phyloP scores from a whole-genome alignment of 306 rosid genomes.

The Carpinus fangiana region DNA sequence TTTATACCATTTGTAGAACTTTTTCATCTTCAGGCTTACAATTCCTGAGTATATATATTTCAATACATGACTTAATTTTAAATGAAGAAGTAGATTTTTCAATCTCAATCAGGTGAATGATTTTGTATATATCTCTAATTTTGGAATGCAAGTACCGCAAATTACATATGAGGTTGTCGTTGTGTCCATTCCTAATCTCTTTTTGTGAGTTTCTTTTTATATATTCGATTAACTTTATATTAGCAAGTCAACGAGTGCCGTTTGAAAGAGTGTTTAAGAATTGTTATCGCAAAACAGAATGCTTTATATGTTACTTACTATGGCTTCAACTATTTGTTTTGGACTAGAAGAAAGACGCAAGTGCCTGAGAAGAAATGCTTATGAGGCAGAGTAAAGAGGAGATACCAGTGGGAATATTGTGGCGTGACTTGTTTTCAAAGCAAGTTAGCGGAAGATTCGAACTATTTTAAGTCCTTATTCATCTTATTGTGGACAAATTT shows the following conservation, averaged over 20 bases:
- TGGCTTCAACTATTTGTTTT: too few species aligned
- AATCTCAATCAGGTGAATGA: conserved; percentile 14
- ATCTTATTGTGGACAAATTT: conserved; percentile 18
- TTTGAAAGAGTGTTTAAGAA: too few species aligned
- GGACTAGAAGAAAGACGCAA: conserved; percentile 36
- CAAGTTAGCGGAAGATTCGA: too few species aligned
- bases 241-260: too few species aligned
- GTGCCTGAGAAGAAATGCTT: conserved; percentile 76
- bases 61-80: neutral
- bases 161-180: conserved; percentile 91
- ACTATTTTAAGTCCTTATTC: too few species aligned
- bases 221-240: too few species aligned
- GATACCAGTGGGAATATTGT: conserved; percentile 63
- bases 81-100: neutral
- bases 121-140: neutral
- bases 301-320: too few species aligned
- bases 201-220: too few species aligned
- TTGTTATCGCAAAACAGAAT: too few species aligned
- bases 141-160: conserved; percentile 72
- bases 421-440: too few species aligned
- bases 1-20: neutral
- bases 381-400: conserved; percentile 54
- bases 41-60: too few species aligned
- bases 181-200: conserved; percentile 33
- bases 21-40: too few species aligned